A percentile compares a stretch with the other conserved stretches of the same genome.
Evolutionary conservation across 306 rosid genomes (phyloP).

Genomic region (Adenanthera pavonina): DNA sequence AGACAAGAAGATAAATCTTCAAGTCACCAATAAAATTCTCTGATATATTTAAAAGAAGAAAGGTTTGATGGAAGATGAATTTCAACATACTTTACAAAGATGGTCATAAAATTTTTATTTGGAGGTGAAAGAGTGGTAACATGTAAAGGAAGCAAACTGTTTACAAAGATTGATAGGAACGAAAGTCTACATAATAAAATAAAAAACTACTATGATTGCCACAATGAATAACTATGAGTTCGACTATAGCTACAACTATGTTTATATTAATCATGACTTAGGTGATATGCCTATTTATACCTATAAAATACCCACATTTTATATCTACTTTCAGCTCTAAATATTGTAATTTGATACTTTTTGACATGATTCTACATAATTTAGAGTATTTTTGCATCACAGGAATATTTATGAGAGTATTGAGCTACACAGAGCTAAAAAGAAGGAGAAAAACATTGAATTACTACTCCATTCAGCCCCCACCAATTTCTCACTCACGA

Average conservation of each 20-base stretch:
- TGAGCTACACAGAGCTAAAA: no score
- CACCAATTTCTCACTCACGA: no score
- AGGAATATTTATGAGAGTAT: no score
- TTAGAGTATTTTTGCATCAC: no score
- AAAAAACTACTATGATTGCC: conserved; percentile 21
- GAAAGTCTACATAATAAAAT: conserved; percentile 78
- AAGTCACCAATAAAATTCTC: conserved; percentile 21
- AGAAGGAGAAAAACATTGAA: no score
- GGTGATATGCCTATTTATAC: no score
- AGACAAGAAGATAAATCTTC: conserved; percentile 23
- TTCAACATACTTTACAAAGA: conserved; percentile 37
- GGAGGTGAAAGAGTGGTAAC: conserved; percentile 24
- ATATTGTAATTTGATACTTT: no score
- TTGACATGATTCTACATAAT: no score
- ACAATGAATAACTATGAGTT: conserved; percentile 28
- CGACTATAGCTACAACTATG: conserved; percentile 30
- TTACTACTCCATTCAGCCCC: no score
- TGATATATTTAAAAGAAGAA: conserved; percentile 3
- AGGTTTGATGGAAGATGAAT: conserved; percentile 12
- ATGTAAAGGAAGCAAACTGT: conserved; percentile 66
- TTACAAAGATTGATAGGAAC: conserved; percentile 94
- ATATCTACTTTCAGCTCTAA: no score
- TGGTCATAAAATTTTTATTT: not conserved
- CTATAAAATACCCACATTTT: no score
- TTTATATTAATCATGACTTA: conserved; percentile 1